Evolutionary conservation across 441 rosid genomes (phyloP).

Genomic region (Erysimum pusillum): DNA sequence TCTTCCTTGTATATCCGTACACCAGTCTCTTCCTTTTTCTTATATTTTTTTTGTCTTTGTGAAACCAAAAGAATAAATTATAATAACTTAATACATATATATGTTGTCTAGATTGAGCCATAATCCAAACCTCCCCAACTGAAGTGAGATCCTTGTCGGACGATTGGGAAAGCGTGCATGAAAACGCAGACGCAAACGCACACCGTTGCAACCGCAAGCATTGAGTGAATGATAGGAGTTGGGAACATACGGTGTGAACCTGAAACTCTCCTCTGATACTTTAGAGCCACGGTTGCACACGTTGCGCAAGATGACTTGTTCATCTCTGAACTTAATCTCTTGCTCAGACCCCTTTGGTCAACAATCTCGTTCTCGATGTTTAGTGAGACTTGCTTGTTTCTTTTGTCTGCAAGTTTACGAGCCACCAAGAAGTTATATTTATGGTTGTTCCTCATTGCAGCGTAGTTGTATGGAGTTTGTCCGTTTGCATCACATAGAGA

Average conservation of each 20-base stretch:
- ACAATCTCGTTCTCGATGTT: conserved; percentile 53
- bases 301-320: conserved; percentile 57
- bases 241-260: conserved; percentile 77
- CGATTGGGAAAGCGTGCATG: conserved; percentile 72
- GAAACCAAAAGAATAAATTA: conserved; percentile 42
- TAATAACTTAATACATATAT: conserved; percentile 1
- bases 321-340: conserved; percentile 37
- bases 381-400: conserved; percentile 72
- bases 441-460: conserved; percentile 70
- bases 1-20: conserved; percentile 6
- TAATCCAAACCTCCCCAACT: conserved; percentile 80
- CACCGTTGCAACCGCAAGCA: conserved; percentile 91
- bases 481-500: conserved; percentile 65
- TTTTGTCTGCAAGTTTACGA: conserved; percentile 69
- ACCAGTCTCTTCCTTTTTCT: conserved; percentile 28
- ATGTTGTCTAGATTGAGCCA: conserved; percentile 62
- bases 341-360: conserved; percentile 46
- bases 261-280: conserved; percentile 56
- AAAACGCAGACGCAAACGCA: conserved; percentile 94
- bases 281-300: conserved; percentile 68
- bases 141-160: conserved; percentile 68
- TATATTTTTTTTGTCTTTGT: background rate
- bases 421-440: conserved; percentile 76
- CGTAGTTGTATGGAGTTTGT: conserved; percentile 74
- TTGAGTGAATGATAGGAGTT: conserved; percentile 81